A percentile compares a stretch with the other conserved stretches of the same genome.
Evolutionary conservation across 805 yeast genomes (phyloP).

Genomic region (Teunomyces stri): DNA sequence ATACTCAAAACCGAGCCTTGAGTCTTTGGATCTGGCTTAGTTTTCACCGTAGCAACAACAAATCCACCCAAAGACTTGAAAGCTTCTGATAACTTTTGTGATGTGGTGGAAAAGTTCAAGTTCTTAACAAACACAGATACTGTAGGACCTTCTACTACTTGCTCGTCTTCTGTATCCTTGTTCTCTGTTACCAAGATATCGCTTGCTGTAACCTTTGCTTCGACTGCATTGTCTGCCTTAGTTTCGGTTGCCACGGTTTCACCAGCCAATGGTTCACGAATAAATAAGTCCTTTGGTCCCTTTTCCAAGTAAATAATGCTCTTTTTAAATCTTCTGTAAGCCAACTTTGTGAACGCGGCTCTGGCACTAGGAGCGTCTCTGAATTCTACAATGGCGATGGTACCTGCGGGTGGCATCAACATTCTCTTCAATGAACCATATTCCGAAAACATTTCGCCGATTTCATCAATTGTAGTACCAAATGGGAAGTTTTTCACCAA

Average conservation of each 20-base stretch:
- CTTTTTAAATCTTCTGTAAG: constrained; percentile 85
- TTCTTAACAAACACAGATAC: constrained; percentile 90
- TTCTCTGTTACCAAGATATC: constrained; percentile 40
- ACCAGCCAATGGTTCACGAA: constrained; percentile 48
- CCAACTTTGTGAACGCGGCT: constrained; percentile 81
- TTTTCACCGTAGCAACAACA: constrained; percentile 75
- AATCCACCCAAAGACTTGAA: constrained; percentile 79
- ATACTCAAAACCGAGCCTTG: constrained; percentile 70
- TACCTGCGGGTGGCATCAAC: constrained; percentile 94
- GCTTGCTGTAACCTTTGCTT: constrained; percentile 42
- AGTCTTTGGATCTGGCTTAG: constrained; percentile 82
- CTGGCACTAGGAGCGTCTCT: constrained; percentile 81
- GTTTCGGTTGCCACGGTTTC: constrained; percentile 20
- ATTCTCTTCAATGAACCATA: constrained; percentile 78
- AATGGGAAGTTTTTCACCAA: constrained; percentile 88
- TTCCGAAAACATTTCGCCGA: constrained; percentile 76
- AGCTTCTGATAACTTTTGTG: constrained; percentile 50
- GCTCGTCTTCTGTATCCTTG: constrained; percentile 36
- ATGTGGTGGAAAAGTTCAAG: constrained; percentile 78
- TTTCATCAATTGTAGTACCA: constrained; percentile 77
- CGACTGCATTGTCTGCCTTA: constrained; percentile 36
- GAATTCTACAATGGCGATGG: constrained; percentile 91
- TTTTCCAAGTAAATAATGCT: constrained; percentile 87
- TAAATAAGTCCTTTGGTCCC: constrained; percentile 84
- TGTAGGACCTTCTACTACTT: constrained; percentile 63